Evolutionary conservation across 345 rosid species (phyloP).

Genomic region (Citrus unshiu): DNA sequence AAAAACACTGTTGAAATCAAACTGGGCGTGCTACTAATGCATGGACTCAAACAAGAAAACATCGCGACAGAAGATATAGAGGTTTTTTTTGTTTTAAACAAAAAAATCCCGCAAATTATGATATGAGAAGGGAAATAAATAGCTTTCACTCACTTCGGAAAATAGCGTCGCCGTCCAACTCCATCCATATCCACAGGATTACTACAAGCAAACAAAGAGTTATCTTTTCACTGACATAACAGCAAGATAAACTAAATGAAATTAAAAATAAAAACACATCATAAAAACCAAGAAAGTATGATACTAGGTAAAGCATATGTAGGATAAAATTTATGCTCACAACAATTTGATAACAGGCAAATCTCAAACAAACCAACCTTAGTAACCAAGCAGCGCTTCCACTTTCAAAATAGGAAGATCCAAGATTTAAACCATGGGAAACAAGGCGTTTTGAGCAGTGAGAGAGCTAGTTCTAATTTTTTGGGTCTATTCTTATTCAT

Average conservation of each 20-base stretch:
- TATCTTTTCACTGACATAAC: slow-evolving; percentile 6
- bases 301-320: background rate
- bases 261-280: slow-evolving; percentile 9
- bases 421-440: background rate
- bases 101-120: too few relatives aligned
- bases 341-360: background rate
- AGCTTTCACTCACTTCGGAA: slow-evolving; percentile 62
- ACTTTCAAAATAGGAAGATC: background rate
- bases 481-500: background rate
- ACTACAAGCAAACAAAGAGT: slow-evolving; percentile 38
- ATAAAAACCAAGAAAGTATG: background rate
- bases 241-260: slow-evolving; percentile 1
- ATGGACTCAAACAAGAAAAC: background rate
- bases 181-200: slow-evolving; percentile 37
- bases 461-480: background rate
- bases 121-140: background rate
- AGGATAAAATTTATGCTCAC: background rate
- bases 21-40: background rate
- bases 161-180: slow-evolving; percentile 44
- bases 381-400: background rate
- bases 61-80: background rate
- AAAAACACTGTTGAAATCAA: background rate
- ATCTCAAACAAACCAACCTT: background rate
- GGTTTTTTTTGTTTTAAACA: too few relatives aligned
- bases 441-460: background rate